Evolutionary conservation across 768 basidiomycete species (phyloP), one percentile per base, ranked within the genome.

Genomic region (Hysterangium stoloniferum): DNA sequence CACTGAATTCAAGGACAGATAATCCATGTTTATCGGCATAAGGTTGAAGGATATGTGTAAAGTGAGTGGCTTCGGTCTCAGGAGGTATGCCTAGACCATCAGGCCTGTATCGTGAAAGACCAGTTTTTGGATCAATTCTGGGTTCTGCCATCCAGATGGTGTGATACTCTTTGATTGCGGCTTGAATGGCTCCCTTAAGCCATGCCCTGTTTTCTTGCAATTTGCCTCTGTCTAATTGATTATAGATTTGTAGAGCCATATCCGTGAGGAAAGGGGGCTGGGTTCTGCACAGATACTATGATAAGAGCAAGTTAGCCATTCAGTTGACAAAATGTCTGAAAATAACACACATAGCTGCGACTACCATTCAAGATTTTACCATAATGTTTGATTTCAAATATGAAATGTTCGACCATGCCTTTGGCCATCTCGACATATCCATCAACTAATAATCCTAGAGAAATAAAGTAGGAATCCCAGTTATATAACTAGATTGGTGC

Each of bases 251-350:
- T 33, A 98, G 75, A 0, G 94, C 92, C 84, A 99, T 92, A 65
- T 99, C 95, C 38, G 95, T 98, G 41, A 98, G 76, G 85, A 99
- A 99, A 2, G 95, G 95, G 27, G 95, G 95, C 64, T 99, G 95
- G 11, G 92, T 87, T 55, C 95, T 86, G 65, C 87, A 89, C 52
- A 99, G 80, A 66, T 99, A 99, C 77, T 83, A 41, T 6, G 15
- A 15, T 9, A 40, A 4, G 41, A 49, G 35, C 6, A 53, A 34
- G 12, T 37, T 8, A 28, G 25, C 40, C 15, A 36, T 20, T 15
- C 8, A 27, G 15, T 24, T 15, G 15, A 2, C 7, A 34, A n/a
- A n/a, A n/a, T n/a, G 17, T 24, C 5, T 24, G 22, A 32, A 45
- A 11, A 38, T 24, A 6, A 61, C 66, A 60, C 49, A 67, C 70